Evolutionary conservation across 176 grass and related monocot genomes (phyloP).

Genomic region (Aegilops bicornis): DNA sequence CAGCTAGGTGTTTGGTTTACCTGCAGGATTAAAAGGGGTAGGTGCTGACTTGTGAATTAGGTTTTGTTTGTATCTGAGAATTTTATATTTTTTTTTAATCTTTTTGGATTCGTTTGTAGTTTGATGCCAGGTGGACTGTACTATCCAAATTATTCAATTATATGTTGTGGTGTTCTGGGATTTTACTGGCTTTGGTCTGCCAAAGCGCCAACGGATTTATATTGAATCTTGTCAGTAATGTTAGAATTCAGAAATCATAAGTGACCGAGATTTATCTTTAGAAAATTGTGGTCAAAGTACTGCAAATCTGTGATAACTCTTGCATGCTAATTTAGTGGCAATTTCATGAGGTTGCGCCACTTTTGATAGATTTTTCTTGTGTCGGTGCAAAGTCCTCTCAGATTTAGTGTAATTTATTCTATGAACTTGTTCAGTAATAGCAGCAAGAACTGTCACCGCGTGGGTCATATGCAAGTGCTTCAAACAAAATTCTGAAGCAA

Average conservation of each 20-base stretch:
- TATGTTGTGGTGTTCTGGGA: neutral
- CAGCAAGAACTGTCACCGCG: conserved; percentile 3
- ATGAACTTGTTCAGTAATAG: conserved; percentile 6
- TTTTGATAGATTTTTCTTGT: too few relatives aligned
- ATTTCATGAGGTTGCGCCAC: neutral
- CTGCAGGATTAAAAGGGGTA: conserved; percentile 11
- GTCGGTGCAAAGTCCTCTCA: too few relatives aligned
- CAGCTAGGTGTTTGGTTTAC: conserved; percentile 25
- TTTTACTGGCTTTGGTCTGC: neutral
- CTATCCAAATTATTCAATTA: neutral
- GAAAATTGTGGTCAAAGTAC: neutral
- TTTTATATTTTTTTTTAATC: neutral
- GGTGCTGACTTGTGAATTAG: conserved; percentile 36
- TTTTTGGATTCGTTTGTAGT: neutral
- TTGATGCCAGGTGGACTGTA: conserved; percentile 4
- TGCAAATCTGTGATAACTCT: neutral
- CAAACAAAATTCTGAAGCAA: conserved; percentile 58
- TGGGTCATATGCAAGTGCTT: conserved; percentile 29
- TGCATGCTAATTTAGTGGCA: neutral
- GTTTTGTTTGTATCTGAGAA: conserved; percentile 38
- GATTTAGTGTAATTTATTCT: neutral
- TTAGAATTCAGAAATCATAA: neutral
- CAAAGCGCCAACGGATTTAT: neutral
- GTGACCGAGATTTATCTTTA: neutral
- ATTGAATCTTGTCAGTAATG: neutral